Evolutionary conservation across 169 alveolate genomes (phyloP), one percentile per base, ranked within the genome.

Genomic region (Eimeria maxima): DNA sequence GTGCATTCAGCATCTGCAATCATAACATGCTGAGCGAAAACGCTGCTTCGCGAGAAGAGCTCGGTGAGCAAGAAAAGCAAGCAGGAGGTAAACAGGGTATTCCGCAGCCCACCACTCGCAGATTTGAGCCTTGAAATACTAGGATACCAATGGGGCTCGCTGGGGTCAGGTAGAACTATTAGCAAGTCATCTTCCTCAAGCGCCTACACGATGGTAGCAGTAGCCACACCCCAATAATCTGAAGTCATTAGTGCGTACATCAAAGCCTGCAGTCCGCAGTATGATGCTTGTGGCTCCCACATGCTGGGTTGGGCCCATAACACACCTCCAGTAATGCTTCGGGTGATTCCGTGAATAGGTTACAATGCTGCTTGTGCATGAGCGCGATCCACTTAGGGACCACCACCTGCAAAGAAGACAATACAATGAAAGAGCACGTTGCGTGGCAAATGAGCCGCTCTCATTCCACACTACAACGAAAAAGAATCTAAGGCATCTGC

Each of bases 161-260:
- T 67, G 8, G 95, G 78, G 57, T 90, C 89, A 44, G 95, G 95
- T 14, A 90, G 71, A 53, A 90, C 95, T 67, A 90, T 14, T 14
- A 90, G 89, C 76, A 90, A n/a, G 55, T 71, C 76, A 38, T 90
- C 95, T 63, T 90, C 78, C 55, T 50, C 27, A 18, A 90, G 95
- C 18, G 73, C 86, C 95, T 88, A 29, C 24, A 44, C 24, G 14
- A 76, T 22, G 57, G 42, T 6, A 73, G 4, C 27, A n/a, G 78
- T 47, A 69, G n/a, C 6, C 20, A 69, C 50, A 11, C 80, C 45
- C 45, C 50, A 10, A 14, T 33, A 10, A 69, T 69, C 0, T 29
- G 50, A 33, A n/a, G 29, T 33, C 80, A 29, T 24, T 45, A 27
- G 44, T 24, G 76, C 18, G 44, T 29, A 63, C 33, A 16, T 63